Evolutionary conservation across 2,329 filamentous ascomycete genomes (phyloP).

Genomic region (Domatiomyces catenatus): DNA sequence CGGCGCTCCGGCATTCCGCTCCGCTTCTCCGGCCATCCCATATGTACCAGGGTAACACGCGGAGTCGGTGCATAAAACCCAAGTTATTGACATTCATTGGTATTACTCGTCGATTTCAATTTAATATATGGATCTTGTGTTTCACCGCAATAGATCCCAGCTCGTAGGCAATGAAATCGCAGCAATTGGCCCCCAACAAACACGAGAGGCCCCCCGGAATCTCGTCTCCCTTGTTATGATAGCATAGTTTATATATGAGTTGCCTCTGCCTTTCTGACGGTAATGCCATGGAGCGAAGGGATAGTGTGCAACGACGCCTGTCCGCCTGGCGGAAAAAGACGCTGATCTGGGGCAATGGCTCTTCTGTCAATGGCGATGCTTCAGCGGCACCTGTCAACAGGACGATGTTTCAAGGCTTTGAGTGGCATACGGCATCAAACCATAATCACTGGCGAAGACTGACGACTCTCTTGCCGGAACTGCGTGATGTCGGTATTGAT

Average conservation of each 20-base stretch:
- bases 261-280: neutral
- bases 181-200: neutral
- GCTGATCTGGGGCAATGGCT: neutral
- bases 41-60: too few relatives aligned
- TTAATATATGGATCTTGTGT: too few relatives aligned
- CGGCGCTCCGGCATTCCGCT: too few relatives aligned
- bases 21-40: too few relatives aligned
- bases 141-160: too few relatives aligned
- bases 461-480: slow-evolving; percentile 33
- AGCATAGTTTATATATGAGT: too few relatives aligned
- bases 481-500: slow-evolving; percentile 46
- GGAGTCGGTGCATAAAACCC: too few relatives aligned
- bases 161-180: too few relatives aligned
- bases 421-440: slow-evolving; percentile 49
- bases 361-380: neutral
- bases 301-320: neutral
- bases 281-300: neutral
- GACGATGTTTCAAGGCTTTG: slow-evolving; percentile 54
- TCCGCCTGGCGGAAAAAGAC: neutral
- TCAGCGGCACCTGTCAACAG: slow-evolving; percentile 26
- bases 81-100: too few relatives aligned
- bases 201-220: neutral
- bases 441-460: slow-evolving; percentile 47
- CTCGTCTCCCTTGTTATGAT: neutral
- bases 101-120: too few relatives aligned